These are phyloP conservation scores for Neonectria faginata DNA, from an alignment of 2,329 filamentous ascomycete species.

Conservation along the genomic window DNA sequence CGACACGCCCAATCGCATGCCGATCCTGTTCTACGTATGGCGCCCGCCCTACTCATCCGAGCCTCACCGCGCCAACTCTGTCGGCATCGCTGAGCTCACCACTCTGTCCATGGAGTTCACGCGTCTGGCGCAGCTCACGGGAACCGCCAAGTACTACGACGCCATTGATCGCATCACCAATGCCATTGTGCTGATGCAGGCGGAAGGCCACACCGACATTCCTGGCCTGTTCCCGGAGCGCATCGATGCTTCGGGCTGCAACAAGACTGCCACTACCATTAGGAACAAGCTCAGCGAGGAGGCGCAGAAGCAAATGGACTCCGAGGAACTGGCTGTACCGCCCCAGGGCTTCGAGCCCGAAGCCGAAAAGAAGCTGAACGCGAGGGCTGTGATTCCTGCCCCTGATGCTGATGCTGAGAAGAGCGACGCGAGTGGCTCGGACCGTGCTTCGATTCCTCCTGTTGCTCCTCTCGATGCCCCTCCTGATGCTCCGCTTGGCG, in stretches of 20 bases:
- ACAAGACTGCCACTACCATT: conserved; percentile 60
- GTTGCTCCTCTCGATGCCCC: background rate
- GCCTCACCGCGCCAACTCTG: conserved; percentile 70
- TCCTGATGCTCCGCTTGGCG: background rate
- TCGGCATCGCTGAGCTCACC: conserved; percentile 78
- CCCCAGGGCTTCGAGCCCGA: conserved; percentile 45
- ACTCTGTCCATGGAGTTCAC: conserved; percentile 91
- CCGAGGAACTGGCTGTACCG: conserved; percentile 44
- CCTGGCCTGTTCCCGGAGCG: conserved; percentile 84
- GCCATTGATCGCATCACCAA: conserved; percentile 88
- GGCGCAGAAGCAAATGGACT: conserved; percentile 52
- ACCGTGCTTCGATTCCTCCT: conserved; percentile 1
- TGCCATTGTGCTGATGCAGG: conserved; percentile 80
- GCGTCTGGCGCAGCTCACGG: conserved; percentile 85
- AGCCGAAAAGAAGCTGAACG: conserved; percentile 5
- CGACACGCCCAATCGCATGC: conserved; percentile 95
- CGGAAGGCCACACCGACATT: conserved; percentile 70
- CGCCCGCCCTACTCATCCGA: conserved; percentile 72
- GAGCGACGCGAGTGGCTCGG: conserved; percentile 8
- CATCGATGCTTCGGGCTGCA: conserved; percentile 85
- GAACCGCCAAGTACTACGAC: conserved; percentile 87
- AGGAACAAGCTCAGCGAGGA: conserved; percentile 48
- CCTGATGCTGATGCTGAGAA: background rate
- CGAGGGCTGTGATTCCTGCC: background rate
- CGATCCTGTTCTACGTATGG: conserved; percentile 84